phyloP scores from a whole-genome alignment of 192 early-diverging fungal genomes.

The Backusella parvicylindrica region DNA sequence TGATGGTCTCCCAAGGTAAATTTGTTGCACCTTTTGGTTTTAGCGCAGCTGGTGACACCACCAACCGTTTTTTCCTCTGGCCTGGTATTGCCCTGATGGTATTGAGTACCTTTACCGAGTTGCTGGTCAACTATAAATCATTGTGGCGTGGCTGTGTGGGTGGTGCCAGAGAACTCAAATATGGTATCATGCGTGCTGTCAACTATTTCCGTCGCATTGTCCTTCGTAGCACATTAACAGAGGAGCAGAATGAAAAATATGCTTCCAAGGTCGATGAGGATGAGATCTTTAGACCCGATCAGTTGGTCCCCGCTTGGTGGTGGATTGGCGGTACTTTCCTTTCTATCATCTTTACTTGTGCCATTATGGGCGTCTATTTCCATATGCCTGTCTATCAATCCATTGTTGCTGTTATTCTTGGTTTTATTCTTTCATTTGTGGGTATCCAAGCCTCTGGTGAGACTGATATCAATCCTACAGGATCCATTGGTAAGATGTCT shows the following conservation, averaged over 20 bases:
- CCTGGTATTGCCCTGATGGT: slow-evolving; percentile 67
- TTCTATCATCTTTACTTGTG: slow-evolving; percentile 48
- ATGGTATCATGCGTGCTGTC: neutral
- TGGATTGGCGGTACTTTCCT: slow-evolving; percentile 53
- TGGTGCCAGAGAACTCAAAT: slow-evolving; percentile 11
- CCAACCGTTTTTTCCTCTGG: slow-evolving; percentile 66
- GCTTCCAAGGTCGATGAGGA: slow-evolving; percentile 24
- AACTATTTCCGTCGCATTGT: slow-evolving; percentile 14
- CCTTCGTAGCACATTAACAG: neutral
- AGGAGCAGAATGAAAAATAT: slow-evolving; percentile 12
- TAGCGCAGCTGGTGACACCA: slow-evolving; percentile 32
- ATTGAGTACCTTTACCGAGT: slow-evolving; percentile 56
- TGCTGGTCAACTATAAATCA: slow-evolving; percentile 41
- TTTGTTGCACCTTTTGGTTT: slow-evolving; percentile 33
- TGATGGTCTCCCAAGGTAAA: slow-evolving; percentile 40
- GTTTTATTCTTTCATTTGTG: slow-evolving; percentile 64
- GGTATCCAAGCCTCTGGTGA: slow-evolving; percentile 61
- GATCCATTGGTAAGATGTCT: slow-evolving; percentile 59
- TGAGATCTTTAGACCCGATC: slow-evolving; percentile 38
- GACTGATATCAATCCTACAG: slow-evolving; percentile 66
- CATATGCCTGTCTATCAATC: slow-evolving; percentile 53
- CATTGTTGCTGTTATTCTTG: slow-evolving; percentile 57
- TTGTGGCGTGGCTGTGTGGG: slow-evolving; percentile 40
- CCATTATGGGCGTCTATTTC: slow-evolving; percentile 55
- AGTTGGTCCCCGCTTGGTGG: slow-evolving; percentile 50